Evolutionary conservation across 2,329 filamentous ascomycete genomes (phyloP).

Genomic region (Podosphaera aphanis): DNA sequence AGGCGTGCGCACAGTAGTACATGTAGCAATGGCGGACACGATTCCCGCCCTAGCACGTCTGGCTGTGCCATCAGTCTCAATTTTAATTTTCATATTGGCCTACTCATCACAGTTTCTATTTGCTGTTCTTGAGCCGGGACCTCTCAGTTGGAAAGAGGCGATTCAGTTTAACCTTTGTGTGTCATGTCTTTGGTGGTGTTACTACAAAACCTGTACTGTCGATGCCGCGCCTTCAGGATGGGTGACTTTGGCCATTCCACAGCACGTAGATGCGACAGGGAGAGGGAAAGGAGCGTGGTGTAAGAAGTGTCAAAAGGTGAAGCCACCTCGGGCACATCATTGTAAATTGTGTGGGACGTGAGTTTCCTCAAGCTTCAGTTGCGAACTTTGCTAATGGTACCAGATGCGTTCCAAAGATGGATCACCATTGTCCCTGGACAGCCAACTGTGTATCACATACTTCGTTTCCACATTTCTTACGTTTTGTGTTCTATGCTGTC

Average conservation of each 20-base stretch:
- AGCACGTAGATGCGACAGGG: slow-evolving; percentile 6
- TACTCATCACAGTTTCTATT: slow-evolving; percentile 55
- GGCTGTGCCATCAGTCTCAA: slow-evolving; percentile 43
- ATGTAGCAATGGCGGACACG: background rate
- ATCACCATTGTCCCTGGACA: slow-evolving; percentile 75
- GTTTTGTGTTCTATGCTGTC: slow-evolving; percentile 46
- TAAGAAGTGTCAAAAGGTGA: slow-evolving; percentile 48
- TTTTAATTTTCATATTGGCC: slow-evolving; percentile 43
- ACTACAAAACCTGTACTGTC: slow-evolving; percentile 35
- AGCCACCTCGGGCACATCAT: slow-evolving; percentile 60
- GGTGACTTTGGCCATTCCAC: slow-evolving; percentile 7
- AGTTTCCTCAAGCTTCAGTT: slow-evolving; percentile 1
- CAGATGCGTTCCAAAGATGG: slow-evolving; percentile 56
- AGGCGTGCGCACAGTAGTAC: background rate
- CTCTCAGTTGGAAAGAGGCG: slow-evolving; percentile 31
- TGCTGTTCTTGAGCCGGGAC: slow-evolving; percentile 33
- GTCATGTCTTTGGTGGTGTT: slow-evolving; percentile 41
- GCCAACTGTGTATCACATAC: slow-evolving; percentile 61
- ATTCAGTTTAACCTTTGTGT: slow-evolving; percentile 44
- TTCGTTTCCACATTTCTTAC: slow-evolving; percentile 62
- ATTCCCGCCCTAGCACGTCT: slow-evolving; percentile 18
- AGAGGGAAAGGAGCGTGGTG: slow-evolving; percentile 31
- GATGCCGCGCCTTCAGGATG: slow-evolving; percentile 30
- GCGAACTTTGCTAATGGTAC: slow-evolving; percentile 2
- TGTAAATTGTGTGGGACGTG: slow-evolving; percentile 49